Base-by-base conservation (phyloP, 2,329 filamentous ascomycete species). In the Aspergillus eucalypticola region DNA sequence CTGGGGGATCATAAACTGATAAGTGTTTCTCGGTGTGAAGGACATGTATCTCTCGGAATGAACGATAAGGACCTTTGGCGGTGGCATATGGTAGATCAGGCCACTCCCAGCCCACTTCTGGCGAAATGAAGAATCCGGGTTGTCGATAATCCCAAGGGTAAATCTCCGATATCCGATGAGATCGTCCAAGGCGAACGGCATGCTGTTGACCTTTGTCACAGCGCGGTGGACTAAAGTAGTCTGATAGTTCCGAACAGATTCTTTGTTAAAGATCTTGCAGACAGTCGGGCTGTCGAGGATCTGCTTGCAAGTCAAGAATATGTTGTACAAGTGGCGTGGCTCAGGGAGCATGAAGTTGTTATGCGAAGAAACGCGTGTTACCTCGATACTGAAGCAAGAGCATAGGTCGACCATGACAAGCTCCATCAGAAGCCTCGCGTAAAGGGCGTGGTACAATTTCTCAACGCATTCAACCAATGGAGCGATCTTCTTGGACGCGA, bases 21-120 rank as follows among this genome's bases (percentile, higher is more conserved):
- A 58, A 4, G 54, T 59, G 25, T 53, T 38, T 41, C 65, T 60
- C 0, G 70, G 69, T 2, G 61, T 35, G n/a, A 74, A 60, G 0
- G 68, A 57, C 32, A 74, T 67, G 58, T 76, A 78, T 39, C 73
- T 76, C 64, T 78, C 74, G 0, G 73, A 74, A n/a, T 75, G 62
- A 5, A 67, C 49, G 3, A 66, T 64, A 17, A 77, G 63, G n/a
- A 71, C 62, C 46, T 75, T 66, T 3, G 56, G 59, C 2, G 72
- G 66, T 5, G 75, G 68, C 29, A 68, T 60, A 11, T 71, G 62
- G 41, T 76, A 74, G 54, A 72, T 62, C 5, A 71, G 62, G 21
- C 71, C 65, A 13, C 73, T 61, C 1, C 60, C 60, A n/a, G 46
- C 61, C 76, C 76, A 78, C 58, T 72, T 71, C 38, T 58, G 55